Conservation (phyloP, 2,329 filamentous ascomycete genomes). For the Neofusicoccum sp. region DNA sequence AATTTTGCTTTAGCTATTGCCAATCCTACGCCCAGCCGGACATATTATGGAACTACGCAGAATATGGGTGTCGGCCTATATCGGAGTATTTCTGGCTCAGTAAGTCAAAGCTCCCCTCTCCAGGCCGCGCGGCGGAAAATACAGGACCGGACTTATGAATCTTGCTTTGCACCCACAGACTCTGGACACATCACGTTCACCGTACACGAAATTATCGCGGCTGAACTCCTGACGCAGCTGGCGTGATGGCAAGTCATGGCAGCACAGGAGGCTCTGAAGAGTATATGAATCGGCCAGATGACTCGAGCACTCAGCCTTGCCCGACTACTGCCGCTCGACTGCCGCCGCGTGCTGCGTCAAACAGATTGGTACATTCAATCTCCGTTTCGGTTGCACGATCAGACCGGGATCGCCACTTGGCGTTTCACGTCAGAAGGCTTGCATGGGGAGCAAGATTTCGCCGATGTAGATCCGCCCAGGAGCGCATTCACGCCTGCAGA, state of each 20-base stretch:
- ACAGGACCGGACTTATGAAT: not conserved
- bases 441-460: not conserved
- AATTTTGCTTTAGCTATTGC: constrained; percentile 38
- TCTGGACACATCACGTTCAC: constrained; percentile 19
- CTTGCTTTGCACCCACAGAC: not conserved
- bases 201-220: constrained; percentile 12
- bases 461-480: not conserved
- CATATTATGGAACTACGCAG: constrained; percentile 32
- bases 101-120: not conserved
- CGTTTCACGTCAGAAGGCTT: constrained; percentile 5
- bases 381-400: not conserved
- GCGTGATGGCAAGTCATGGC: not conserved
- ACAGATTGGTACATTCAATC: not conserved
- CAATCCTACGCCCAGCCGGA: constrained; percentile 50
- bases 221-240: constrained; percentile 4
- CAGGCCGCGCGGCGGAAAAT: not conserved
- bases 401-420: constrained; percentile 6
- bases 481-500: not conserved
- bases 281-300: no score
- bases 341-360: not conserved
- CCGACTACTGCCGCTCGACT: no score
- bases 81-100: constrained; percentile 20
- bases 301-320: no score
- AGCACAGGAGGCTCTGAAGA: no score
- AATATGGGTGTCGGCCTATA: constrained; percentile 14